Evolutionary conservation across 2,329 filamentous ascomycete genomes (phyloP).

Genomic region (Penicillium sp.): DNA sequence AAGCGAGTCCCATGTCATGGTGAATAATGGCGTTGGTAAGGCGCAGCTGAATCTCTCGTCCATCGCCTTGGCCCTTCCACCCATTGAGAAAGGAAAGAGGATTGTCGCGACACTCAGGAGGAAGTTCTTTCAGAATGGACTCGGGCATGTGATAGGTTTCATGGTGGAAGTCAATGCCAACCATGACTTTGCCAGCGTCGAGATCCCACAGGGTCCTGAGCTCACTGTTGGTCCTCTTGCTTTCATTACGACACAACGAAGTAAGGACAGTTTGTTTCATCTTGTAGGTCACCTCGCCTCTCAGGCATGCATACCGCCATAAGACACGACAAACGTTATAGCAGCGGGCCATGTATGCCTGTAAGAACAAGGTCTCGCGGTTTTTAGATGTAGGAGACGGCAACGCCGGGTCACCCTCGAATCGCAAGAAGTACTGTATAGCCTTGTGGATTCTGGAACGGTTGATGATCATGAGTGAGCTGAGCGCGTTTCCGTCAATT

Average conservation of each 20-base stretch:
- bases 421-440: conserved; percentile 24
- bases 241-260: conserved; percentile 32
- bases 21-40: conserved; percentile 29
- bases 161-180: conserved; percentile 30
- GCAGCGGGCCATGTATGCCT: conserved; percentile 39
- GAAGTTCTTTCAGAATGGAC: conserved; percentile 21
- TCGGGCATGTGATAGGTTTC: conserved; percentile 10
- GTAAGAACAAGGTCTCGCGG: conserved; percentile 43
- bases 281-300: conserved; percentile 29
- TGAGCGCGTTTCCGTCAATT: conserved; percentile 31
- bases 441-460: conserved; percentile 26
- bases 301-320: conserved; percentile 51
- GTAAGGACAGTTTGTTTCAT: conserved; percentile 37
- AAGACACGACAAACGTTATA: conserved; percentile 49
- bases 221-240: conserved; percentile 7
- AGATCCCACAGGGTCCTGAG: conserved; percentile 22
- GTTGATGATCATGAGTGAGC: conserved; percentile 31
- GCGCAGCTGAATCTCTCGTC: conserved; percentile 28
- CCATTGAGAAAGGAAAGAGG: conserved; percentile 28
- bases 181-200: conserved; percentile 36
- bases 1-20: conserved; percentile 31
- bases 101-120: conserved; percentile 27
- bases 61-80: conserved; percentile 17
- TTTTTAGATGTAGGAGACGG: conserved; percentile 21
- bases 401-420: conserved; percentile 20